These are phyloP conservation scores for Pseudocercospora macadamiae DNA, from an alignment of 2,329 filamentous ascomycete genomes.

Conservation along the genomic window DNA sequence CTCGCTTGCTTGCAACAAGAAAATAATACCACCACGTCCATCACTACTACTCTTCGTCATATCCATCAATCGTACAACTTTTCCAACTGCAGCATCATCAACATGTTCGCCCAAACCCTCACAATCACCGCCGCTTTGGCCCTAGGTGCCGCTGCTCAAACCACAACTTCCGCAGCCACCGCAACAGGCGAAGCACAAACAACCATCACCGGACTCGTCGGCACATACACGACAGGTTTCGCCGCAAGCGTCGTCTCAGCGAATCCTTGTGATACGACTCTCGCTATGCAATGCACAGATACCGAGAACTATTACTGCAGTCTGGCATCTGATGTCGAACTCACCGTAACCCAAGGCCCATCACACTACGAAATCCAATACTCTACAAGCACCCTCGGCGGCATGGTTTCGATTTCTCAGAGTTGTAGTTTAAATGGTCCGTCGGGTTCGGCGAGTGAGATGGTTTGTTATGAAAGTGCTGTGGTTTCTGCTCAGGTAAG, in stretches of 20 bases:
- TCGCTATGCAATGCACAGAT: slow-evolving; percentile 6
- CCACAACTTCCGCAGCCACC: neutral
- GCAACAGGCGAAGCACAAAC: slow-evolving; percentile 5
- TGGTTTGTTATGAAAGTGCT: neutral
- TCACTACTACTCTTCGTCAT: no score
- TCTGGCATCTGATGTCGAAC: slow-evolving; percentile 7
- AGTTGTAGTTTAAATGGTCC: slow-evolving; percentile 13
- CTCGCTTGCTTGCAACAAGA: no score
- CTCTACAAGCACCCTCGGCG: slow-evolving; percentile 13
- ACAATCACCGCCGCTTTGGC: slow-evolving; percentile 4
- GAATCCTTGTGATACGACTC: slow-evolving; percentile 10
- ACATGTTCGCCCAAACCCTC: slow-evolving; percentile 7
- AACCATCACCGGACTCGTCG: slow-evolving; percentile 16
- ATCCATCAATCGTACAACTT: no score
- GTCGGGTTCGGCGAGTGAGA: slow-evolving; percentile 3
- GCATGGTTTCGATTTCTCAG: slow-evolving; percentile 3
- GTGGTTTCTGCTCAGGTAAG: slow-evolving; percentile 2
- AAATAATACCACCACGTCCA: no score
- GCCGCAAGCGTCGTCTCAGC: slow-evolving; percentile 12
- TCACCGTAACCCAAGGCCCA: slow-evolving; percentile 19
- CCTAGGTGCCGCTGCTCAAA: slow-evolving; percentile 9
- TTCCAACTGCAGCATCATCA: no score
- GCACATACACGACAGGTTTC: slow-evolving; percentile 7
- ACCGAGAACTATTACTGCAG: neutral
- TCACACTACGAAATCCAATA: slow-evolving; percentile 14